Base-by-base conservation (phyloP, 2,329 filamentous ascomycete species). In the Coniochaeta pulveracea region DNA sequence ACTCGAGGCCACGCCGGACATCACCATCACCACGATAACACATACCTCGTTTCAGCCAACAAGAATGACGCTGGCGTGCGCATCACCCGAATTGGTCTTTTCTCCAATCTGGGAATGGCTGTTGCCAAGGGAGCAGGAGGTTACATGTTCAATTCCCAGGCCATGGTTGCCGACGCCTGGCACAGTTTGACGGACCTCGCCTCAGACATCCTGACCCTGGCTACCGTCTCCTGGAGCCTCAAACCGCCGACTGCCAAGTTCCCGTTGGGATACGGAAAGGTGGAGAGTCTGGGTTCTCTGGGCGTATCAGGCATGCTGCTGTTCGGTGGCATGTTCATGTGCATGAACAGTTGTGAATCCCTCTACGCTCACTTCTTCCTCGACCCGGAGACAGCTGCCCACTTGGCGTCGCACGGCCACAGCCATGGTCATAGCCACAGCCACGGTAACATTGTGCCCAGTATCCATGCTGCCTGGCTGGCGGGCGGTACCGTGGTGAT, bases 151-250 rank as follows among this genome's bases (percentile, higher is more conserved):
- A 88, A 95, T 57, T 95, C 88, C 27, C 86, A 95, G 60, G 80
- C 85, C 37, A 82, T 94, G 67, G 67, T 88, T 38, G 88, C 91
- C 51, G 91, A 98, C 56, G 91, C 85, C 36, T 89, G 93, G 63
- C 91, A 98, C 62, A 89, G 86, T 48, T 70, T 96, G 44, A 93
- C 89, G 31, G 91, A 98, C 58, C 73, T 98, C 36, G 85, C 93
- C 39, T 95, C 88, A 34, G 91, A 98, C 56, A 71, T 98, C 46
- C 76, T 95, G 55, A 98, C 91, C 1, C 71, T 98, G 14, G 84
- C 85, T 11, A 98, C 91, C 8, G 88, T 98, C 29, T 89, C 88
- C 14, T 94, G 84, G 77, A 93, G 88, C 38, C 61, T 96, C 39
- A 85, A 82, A 47, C 80, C 85, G 5, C 86, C 91, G 0, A 85